phyloP scores from a whole-genome alignment of 2,329 filamentous ascomycete species.

The Pseudogymnoascus sp. region DNA sequence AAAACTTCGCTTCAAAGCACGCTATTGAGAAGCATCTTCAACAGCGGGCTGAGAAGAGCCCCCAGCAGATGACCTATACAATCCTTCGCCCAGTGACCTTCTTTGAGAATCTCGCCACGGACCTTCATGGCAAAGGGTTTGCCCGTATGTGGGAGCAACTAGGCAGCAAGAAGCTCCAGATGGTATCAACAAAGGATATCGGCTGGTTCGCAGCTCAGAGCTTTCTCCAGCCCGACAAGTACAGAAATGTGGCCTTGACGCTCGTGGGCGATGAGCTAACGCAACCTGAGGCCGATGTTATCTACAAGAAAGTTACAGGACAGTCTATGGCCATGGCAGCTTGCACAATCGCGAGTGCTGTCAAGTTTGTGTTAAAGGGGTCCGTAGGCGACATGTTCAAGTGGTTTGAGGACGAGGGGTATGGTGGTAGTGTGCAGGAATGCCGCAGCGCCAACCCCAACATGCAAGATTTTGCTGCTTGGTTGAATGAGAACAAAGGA shows the following conservation, averaged over 20 bases:
- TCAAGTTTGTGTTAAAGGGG: conserved; percentile 15
- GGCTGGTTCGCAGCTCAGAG: conserved; percentile 36
- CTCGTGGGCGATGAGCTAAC: conserved; percentile 38
- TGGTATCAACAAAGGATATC: conserved; percentile 35
- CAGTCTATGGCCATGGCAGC: conserved; percentile 18
- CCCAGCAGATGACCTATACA: conserved; percentile 40
- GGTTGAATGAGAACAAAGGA: conserved; percentile 30
- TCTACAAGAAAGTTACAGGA: conserved; percentile 22
- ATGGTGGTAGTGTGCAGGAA: conserved; percentile 24
- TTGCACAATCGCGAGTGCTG: conserved; percentile 15
- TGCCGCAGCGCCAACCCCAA: conserved; percentile 34
- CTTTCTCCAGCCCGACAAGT: conserved; percentile 31
- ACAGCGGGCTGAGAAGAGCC: conserved; percentile 31
- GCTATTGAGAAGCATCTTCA: conserved; percentile 52
- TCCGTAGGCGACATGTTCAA: conserved; percentile 16
- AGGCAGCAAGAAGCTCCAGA: conserved; percentile 30
- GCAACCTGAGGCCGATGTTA: conserved; percentile 20
- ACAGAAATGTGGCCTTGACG: conserved; percentile 30
- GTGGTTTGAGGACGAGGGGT: conserved; percentile 19
- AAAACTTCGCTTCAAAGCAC: conserved; percentile 54
- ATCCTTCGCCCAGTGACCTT: conserved; percentile 48
- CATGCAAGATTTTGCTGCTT: conserved; percentile 35
- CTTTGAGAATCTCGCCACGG: conserved; percentile 35
- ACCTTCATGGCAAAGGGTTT: conserved; percentile 6
- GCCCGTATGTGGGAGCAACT: conserved; percentile 3